These are phyloP conservation scores for Hondaea fermentalgiana DNA, from an alignment of 108 stramenopile genomes.

Conservation along the genomic window DNA sequence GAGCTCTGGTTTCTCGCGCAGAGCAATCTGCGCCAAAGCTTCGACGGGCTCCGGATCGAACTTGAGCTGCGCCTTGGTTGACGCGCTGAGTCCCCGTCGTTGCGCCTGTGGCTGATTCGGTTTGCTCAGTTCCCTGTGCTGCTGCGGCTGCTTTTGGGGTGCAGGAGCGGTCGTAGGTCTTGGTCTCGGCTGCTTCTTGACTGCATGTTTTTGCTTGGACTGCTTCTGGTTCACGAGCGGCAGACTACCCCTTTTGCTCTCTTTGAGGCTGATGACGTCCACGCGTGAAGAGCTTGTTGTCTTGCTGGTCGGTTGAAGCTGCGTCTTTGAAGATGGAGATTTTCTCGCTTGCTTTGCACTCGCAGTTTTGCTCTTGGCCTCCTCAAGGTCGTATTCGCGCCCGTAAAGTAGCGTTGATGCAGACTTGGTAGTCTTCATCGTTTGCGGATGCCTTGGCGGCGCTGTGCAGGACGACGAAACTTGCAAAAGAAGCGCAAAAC, in stretches of 20 bases:
- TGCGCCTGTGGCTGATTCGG: background rate
- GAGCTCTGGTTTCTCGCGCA: background rate
- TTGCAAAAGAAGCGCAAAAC: no score
- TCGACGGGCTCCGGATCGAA: conserved; percentile 11
- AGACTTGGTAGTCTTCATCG: no score
- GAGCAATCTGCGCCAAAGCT: conserved; percentile 1
- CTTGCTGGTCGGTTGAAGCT: no score
- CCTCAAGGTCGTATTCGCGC: no score
- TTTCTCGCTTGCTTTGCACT: no score
- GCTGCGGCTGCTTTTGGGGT: background rate
- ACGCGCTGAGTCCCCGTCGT: background rate
- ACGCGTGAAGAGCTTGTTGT: no score
- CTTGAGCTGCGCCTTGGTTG: background rate
- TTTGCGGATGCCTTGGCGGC: no score
- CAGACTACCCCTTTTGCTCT: background rate
- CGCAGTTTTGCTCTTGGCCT: no score
- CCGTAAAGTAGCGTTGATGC: no score
- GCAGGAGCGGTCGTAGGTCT: background rate
- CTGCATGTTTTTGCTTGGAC: background rate
- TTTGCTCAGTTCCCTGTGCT: background rate
- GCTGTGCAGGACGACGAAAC: no score
- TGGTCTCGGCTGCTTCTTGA: background rate
- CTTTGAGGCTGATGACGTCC: background rate
- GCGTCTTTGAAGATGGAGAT: no score
- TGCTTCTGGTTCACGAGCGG: background rate